Base-by-base conservation (phyloP, 768 basidiomycete genomes). In the Leucogyrophana mollusca region DNA sequence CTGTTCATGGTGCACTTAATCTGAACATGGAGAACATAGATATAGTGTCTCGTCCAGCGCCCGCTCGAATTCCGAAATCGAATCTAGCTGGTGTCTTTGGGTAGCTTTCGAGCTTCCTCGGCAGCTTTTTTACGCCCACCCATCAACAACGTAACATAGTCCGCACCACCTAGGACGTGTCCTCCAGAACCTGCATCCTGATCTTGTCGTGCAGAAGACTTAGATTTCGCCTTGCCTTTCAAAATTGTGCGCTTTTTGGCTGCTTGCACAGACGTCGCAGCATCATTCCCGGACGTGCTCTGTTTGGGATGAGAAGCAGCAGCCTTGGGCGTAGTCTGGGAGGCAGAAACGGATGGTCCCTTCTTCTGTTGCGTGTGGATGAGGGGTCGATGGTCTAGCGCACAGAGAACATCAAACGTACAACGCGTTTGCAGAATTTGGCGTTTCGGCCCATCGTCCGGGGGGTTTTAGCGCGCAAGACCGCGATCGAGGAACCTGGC, bases 121-220 rank as follows among this genome's bases (percentile, higher is more conserved):
- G 67, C 72, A 11, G 81, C 86, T 58, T 78, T 86, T 56, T 75
- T 73, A 49, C 87, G 71, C n/a, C 86, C 73, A 14, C 87, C 87
- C 73, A 82, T 72, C 72, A 88, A 67, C 52, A 90, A 60, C 9
- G 77, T 72, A 37, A 91, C 81, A 58, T 90, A 91, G 62, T 91
- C 89, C 23, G 83, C 87, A 16, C 78, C 86, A 16, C 85, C 87
- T 30, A 90, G 69, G 3, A 90, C 74, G 43, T 60, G 74, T 0
- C 66, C 72, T 11, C 64, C 73, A 20, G 49, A 21, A 5, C 33
- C 23, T 13, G 54, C 21, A 24, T 43, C 10, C 35, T 16, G 35
- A 8, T 16, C 20, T 37, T 16, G 35, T 13, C 27, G 6, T 30
- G 13, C 27, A 7, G 27, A 7, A 30, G 27, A 6, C 17, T 24